Evolutionary conservation across 169 alveolate genomes (phyloP), one percentile per base, ranked within the genome.

Genomic region (Perkinsus marinus): DNA sequence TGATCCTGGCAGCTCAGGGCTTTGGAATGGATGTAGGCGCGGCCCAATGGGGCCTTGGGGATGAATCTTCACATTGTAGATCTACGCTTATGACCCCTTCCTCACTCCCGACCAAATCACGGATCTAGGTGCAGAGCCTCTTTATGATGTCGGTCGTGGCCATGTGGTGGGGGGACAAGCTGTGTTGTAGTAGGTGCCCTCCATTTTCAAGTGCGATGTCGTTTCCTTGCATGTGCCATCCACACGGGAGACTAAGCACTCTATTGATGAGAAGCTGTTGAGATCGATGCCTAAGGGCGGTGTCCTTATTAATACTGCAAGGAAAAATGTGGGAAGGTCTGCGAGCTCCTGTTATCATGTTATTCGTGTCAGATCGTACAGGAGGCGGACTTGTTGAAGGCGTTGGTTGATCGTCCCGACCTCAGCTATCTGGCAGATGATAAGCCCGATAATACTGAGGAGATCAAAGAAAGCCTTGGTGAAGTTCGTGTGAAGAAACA

Each of bases 231-330:
- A 93, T n/a, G 92, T 93, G 43, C 94, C 94, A 2, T 41, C 90
- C 79, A 93, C 94, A 0, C 92, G 69, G 10, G 94, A 93, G 92
- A 93, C 94, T 68, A 91, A 91, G 90, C 93, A 37, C 0, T 91
- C 93, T 57, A 93, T 93, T 91, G 91, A 91, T 89, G 91, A 93
- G 93, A 92, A 43, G 36, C 91, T 92, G 89, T 68, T 92, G 89
- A 43, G 89, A 26, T 89, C 89, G 68, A 92, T 92, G 94, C 94
- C 94, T 34, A 92, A 92, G 93, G 92, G 92, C n/a, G 94, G 93
- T n/a, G 46, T 92, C 36, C 90, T 92, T 41, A 91, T 93, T 91
- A 93, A 93, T 92, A 93, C 94, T 0, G 93, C 94, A 0, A 68
- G 94, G n/a, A 39, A 38, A 22, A 93, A 93, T 57, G 79, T 57